A percentile compares a stretch with the other conserved stretches of the same genome.
These are phyloP conservation scores for Notholithocarpus densiflorus DNA, from an alignment of 306 rosid species.

Conservation along the genomic window DNA sequence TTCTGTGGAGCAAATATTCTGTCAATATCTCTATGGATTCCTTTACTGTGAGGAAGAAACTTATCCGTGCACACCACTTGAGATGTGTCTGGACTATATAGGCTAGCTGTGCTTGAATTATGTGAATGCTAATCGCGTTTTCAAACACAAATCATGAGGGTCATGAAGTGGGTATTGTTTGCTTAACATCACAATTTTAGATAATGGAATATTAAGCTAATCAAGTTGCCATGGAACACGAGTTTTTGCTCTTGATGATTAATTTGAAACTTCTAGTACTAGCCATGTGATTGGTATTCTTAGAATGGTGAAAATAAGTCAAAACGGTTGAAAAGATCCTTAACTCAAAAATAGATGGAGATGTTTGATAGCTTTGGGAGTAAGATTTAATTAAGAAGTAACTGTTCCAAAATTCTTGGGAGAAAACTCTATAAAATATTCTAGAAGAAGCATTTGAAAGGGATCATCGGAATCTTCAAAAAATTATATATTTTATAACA, in stretches of 20 bases:
- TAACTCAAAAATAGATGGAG: too few relatives aligned
- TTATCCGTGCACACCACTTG: not conserved
- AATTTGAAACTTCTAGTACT: not conserved
- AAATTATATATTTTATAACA: too few relatives aligned
- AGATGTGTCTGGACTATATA: not conserved
- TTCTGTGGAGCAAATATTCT: not conserved
- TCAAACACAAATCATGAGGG: conserved; percentile 24
- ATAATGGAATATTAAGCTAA: not conserved
- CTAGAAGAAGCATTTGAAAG: too few relatives aligned
- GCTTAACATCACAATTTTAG: conserved; percentile 4
- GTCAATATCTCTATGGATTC: not conserved
- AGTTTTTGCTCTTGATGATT: not conserved
- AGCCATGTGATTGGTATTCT: too few relatives aligned
- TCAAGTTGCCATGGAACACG: not conserved
- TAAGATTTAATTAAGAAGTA: too few relatives aligned
- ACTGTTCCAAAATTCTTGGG: too few relatives aligned
- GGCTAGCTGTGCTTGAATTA: not conserved
- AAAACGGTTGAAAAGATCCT: too few relatives aligned
- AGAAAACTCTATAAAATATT: too few relatives aligned
- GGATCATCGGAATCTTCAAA: too few relatives aligned
- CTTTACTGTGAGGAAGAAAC: not conserved
- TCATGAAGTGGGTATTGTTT: not conserved
- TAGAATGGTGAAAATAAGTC: too few relatives aligned
- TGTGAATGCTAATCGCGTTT: conserved; percentile 21
- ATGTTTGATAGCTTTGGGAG: too few relatives aligned